Conservation (phyloP, 2,329 filamentous ascomycete genomes). For the Exophiala dermatitidis region DNA sequence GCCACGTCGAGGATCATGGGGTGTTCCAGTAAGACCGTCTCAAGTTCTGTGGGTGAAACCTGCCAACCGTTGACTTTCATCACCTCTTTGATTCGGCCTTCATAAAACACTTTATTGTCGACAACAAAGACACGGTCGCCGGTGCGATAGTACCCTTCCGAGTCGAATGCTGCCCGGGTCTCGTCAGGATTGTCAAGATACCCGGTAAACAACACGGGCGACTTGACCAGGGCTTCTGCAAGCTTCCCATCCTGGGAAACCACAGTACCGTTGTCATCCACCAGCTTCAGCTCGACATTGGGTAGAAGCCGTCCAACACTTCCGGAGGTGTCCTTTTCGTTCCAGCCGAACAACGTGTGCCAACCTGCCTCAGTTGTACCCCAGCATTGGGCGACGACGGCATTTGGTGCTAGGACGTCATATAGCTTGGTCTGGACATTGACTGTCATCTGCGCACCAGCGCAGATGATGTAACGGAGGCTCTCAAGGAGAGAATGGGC, state of each 20-base stretch:
- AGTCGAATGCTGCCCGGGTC: constrained; percentile 27
- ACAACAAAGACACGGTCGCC: constrained; percentile 38
- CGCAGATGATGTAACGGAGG: constrained; percentile 41
- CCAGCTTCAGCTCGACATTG: constrained; percentile 32
- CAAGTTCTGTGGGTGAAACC: constrained; percentile 45
- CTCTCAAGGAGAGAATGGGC: constrained; percentile 31
- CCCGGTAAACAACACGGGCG: constrained; percentile 32
- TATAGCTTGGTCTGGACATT: constrained; percentile 38
- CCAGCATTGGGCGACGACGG: constrained; percentile 44
- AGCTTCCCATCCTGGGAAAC: constrained; percentile 28
- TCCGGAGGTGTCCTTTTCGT: constrained; percentile 37
- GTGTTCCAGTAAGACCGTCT: constrained; percentile 40
- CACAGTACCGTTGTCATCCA: constrained; percentile 31
- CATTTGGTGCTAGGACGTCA: constrained; percentile 36
- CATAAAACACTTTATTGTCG: constrained; percentile 35
- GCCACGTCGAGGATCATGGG: constrained; percentile 41
- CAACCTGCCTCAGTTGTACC: constrained; percentile 50
- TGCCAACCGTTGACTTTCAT: constrained; percentile 44
- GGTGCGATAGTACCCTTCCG: constrained; percentile 39
- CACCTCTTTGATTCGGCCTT: constrained; percentile 39
- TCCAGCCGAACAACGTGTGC: constrained; percentile 28
- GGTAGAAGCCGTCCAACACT: constrained; percentile 44
- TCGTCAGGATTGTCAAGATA: constrained; percentile 35
- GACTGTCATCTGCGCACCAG: constrained; percentile 45
- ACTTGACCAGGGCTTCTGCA: constrained; percentile 38